Conservation (phyloP, 2,329 filamentous ascomycete genomes). For the Elsinoe necatrix region DNA sequence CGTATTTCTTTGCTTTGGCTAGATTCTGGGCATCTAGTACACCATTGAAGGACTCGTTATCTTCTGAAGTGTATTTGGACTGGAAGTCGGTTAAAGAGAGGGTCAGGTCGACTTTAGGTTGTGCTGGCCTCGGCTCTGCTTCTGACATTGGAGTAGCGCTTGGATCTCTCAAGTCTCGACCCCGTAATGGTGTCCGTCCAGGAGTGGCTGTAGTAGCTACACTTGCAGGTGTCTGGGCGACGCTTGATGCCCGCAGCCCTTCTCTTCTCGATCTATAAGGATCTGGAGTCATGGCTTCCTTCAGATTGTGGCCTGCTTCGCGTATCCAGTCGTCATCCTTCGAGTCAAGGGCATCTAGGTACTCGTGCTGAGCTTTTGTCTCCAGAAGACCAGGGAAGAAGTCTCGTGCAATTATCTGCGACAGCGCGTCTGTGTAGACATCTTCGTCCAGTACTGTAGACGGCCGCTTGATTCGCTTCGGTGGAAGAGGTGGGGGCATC, state of each 20-base stretch:
- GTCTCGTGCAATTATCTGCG: constrained; percentile 89
- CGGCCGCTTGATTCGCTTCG: constrained; percentile 87
- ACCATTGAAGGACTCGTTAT: constrained; percentile 94
- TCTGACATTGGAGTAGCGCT: constrained; percentile 43
- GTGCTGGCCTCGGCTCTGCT: constrained; percentile 29
- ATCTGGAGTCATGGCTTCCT: constrained; percentile 73
- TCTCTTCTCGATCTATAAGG: constrained; percentile 34
- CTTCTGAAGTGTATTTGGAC: constrained; percentile 88
- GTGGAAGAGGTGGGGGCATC: constrained; percentile 78
- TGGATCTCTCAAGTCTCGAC: constrained; percentile 14
- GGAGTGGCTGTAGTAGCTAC: constrained; percentile 21
- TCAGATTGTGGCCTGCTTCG: constrained; percentile 56
- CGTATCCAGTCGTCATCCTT: constrained; percentile 79
- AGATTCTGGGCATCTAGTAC: constrained; percentile 85
- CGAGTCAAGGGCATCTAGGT: constrained; percentile 82
- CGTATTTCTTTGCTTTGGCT: constrained; percentile 73
- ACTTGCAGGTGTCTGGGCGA: constrained; percentile 49
- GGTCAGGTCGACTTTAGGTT: constrained; percentile 57
- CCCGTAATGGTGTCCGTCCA: constrained; percentile 59
- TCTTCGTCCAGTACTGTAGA: constrained; percentile 87
- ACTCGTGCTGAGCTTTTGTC: constrained; percentile 80
- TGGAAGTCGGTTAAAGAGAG: constrained; percentile 83
- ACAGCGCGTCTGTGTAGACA: constrained; percentile 79
- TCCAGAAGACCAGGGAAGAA: constrained; percentile 92
- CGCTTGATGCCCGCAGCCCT: constrained; percentile 32